Base-by-base conservation (phyloP, 2,329 filamentous ascomycete species). In the Magnaporthiopsis rhizophila region DNA sequence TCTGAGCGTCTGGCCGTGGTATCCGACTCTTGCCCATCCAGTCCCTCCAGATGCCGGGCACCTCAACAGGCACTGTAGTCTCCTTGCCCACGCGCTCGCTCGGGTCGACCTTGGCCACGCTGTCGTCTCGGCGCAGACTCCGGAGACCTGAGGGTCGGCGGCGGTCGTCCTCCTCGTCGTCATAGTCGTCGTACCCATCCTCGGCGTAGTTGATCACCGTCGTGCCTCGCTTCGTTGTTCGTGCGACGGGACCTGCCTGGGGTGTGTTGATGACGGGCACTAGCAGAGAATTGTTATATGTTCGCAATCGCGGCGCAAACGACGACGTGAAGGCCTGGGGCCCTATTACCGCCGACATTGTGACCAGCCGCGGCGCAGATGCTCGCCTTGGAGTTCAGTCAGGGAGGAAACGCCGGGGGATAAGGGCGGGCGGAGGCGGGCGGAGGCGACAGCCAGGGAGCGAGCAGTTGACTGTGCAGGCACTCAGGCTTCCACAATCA, bases 171-270 rank as follows among this genome's bases (percentile, higher is more conserved):
- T 90, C 88, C 67, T 92, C 90, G 64, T 88, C 85, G 53, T 87
- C 85, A 65, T 85, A 76, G 71, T 94, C 92, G 69, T 97, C 94
- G 72, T 89, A 96, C 60, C 93, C 93, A 74, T 98, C 94, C 74
- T 99, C 95, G 30, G 95, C 94, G 74, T 99, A 99, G 79, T 97
- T 99, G 78, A 98, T 95, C 68, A 94, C 91, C 45, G 91, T 95
- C 2, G 95, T 98, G 65, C 95, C 95, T 76, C 95, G 89, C 80
- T 99, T 98, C 11, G 95, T 98, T n/a, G 91, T 96, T 74, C 94
- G 87, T 70, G 91, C 84, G 66, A 85, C 79, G 56, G 89, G 85
- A 30, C 86, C 88, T 2, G 85, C 76, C n/a, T 86, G 83, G 65
- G 81, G 83, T 67, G 86, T 87, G 64, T 89, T 90, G 67, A 94